phyloP scores from a whole-genome alignment of 768 basidiomycete species.

The Termitomyces sp. region DNA sequence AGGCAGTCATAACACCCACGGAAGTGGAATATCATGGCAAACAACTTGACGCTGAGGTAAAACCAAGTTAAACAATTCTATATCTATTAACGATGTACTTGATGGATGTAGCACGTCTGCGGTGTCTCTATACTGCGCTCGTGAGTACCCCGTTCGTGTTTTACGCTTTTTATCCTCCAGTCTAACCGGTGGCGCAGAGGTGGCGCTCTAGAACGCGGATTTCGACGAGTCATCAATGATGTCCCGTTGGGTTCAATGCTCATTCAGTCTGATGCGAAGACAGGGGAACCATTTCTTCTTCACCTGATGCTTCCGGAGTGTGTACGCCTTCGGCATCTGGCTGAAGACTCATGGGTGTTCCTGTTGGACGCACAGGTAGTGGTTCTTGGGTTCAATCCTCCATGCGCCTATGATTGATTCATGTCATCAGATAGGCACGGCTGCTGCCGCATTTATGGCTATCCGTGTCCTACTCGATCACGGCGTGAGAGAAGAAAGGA shows the following conservation, averaged over 20 bases:
- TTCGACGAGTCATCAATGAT: conserved; percentile 83
- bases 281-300: conserved; percentile 85
- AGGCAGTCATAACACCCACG: conserved; percentile 63
- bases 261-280: conserved; percentile 79
- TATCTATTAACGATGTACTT: neutral
- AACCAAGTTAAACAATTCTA: neutral
- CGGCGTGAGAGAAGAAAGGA: conserved; percentile 76
- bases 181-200: conserved; percentile 44
- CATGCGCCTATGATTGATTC: neutral
- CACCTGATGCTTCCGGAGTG: conserved; percentile 74
- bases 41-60: conserved; percentile 54
- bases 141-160: conserved; percentile 35
- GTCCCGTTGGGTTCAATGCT: conserved; percentile 84
- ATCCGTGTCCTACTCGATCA: conserved; percentile 92
- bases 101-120: conserved; percentile 55
- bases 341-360: conserved; percentile 74
- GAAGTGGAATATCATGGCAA: conserved; percentile 53
- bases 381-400: neutral
- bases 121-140: conserved; percentile 89
- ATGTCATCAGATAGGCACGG: conserved; percentile 74
- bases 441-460: conserved; percentile 91
- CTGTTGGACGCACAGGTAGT: conserved; percentile 82
- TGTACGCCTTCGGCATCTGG: conserved; percentile 59
- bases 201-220: conserved; percentile 85
- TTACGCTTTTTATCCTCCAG: neutral